Evolutionary conservation across 2,329 filamentous ascomycete species (phyloP).

Genomic region (Trichoderma guizhouense): DNA sequence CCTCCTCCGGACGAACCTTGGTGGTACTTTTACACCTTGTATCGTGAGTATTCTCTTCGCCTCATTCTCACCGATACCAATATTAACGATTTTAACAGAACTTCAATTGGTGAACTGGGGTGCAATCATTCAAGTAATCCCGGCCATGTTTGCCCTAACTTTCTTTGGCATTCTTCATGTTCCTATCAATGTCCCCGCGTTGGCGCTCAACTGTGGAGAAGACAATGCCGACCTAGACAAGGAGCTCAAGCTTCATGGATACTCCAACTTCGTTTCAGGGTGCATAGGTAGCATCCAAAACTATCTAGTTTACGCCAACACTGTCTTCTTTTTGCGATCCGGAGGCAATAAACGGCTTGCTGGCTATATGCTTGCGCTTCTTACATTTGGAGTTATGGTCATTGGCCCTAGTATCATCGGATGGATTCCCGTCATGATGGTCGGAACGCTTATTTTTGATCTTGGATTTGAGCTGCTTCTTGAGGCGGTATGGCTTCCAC

Average conservation of each 20-base stretch:
- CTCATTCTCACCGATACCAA: background rate
- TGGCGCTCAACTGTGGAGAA: constrained; percentile 86
- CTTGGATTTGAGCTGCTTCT: constrained; percentile 88
- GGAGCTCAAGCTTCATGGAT: constrained; percentile 86
- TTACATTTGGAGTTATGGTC: constrained; percentile 78
- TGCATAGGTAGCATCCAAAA: constrained; percentile 87
- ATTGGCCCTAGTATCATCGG: constrained; percentile 86
- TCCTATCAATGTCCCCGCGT: constrained; percentile 92
- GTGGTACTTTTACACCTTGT: constrained; percentile 97
- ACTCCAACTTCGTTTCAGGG: constrained; percentile 89
- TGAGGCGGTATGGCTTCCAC: constrained; percentile 84
- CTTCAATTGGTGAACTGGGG: constrained; percentile 78
- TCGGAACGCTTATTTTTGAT: constrained; percentile 90
- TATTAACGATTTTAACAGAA: constrained; percentile 47
- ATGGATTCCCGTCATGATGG: constrained; percentile 94
- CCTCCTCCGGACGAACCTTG: constrained; percentile 84
- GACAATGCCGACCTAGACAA: constrained; percentile 89
- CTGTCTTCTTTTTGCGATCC: constrained; percentile 91
- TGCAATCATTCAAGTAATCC: constrained; percentile 78
- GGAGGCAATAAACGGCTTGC: constrained; percentile 85
- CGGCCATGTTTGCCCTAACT: constrained; percentile 93
- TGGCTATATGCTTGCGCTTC: constrained; percentile 75
- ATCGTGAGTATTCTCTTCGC: constrained; percentile 58
- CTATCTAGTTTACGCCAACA: constrained; percentile 97
- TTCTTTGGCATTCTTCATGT: constrained; percentile 98